Conservation (phyloP, 164 flowering plant species). For the Malania oleifera region DNA sequence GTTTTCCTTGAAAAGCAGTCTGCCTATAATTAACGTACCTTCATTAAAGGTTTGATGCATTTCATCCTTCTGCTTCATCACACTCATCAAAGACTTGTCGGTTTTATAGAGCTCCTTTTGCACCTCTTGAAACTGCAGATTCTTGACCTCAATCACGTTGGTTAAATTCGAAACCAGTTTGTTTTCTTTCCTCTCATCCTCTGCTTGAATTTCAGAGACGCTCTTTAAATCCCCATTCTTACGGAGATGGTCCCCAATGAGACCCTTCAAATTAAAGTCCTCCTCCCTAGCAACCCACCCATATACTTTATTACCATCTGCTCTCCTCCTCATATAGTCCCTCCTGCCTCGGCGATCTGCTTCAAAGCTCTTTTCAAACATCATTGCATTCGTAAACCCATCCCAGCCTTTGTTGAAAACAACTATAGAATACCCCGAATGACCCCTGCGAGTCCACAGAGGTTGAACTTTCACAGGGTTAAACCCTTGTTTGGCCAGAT, state of each 20-base stretch:
- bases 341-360: constrained; percentile 30
- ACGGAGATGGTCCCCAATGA: constrained; percentile 30
- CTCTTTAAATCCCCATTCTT: constrained; percentile 42
- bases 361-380: constrained; percentile 48
- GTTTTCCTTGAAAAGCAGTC: neutral
- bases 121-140: constrained; percentile 22
- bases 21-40: constrained; percentile 17
- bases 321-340: constrained; percentile 19
- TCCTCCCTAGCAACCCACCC: constrained; percentile 52
- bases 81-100: neutral
- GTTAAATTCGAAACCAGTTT: constrained; percentile 29
- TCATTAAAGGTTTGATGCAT: constrained; percentile 28
- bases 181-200: constrained; percentile 24
- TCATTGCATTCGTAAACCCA: constrained; percentile 46
- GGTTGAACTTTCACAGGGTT: constrained; percentile 48
- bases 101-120: constrained; percentile 27
- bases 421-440: constrained; percentile 52
- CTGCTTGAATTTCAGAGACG: constrained; percentile 30
- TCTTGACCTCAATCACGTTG: constrained; percentile 25
- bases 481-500: constrained; percentile 36
- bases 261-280: constrained; percentile 22
- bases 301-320: constrained; percentile 26
- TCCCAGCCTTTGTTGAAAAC: constrained; percentile 41
- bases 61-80: constrained; percentile 28
- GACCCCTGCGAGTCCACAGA: constrained; percentile 41